Conservation (phyloP, 331 rosid genomes). For the Arachis monticola region DNA sequence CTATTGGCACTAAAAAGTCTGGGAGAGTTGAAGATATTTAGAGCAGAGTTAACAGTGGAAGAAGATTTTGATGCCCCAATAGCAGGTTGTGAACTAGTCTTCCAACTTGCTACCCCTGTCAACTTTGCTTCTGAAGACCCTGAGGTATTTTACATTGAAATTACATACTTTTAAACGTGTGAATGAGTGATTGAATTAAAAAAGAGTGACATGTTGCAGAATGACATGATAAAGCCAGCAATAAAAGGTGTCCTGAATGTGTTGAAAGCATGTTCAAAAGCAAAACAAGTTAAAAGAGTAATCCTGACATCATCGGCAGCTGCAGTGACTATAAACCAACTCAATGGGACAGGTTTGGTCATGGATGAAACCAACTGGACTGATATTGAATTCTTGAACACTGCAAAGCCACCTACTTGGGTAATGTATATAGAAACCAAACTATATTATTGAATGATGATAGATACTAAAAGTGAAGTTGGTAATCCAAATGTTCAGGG, state of each 20-base stretch:
- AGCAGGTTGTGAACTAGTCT: conserved; percentile 75
- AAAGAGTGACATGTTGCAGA: conserved; percentile 45
- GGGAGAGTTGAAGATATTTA: conserved; percentile 63
- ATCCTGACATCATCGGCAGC: conserved; percentile 90
- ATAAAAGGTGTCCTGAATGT: conserved; percentile 71
- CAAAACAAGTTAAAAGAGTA: conserved; percentile 70
- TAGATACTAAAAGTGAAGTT: conserved; percentile 6
- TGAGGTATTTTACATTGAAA: conserved; percentile 54
- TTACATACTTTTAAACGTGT: neutral
- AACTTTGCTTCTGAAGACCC: conserved; percentile 83
- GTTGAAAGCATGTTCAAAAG: conserved; percentile 65
- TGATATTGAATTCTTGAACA: conserved; percentile 63
- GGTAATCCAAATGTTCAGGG: conserved; percentile 54
- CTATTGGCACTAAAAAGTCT: conserved; percentile 53
- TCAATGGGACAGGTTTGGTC: conserved; percentile 58
- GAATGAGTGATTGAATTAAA: neutral
- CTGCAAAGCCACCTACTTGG: conserved; percentile 79
- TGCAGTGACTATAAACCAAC: conserved; percentile 61
- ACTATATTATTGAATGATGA: neutral
- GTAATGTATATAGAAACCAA: conserved; percentile 39
- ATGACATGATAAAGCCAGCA: conserved; percentile 91
- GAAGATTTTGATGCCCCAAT: conserved; percentile 70
- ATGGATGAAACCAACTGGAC: conserved; percentile 71
- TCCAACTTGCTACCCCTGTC: conserved; percentile 85
- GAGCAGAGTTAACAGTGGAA: conserved; percentile 69